Conservation (phyloP, 2,329 filamentous ascomycete species). For the Fusarium abutilonis region DNA sequence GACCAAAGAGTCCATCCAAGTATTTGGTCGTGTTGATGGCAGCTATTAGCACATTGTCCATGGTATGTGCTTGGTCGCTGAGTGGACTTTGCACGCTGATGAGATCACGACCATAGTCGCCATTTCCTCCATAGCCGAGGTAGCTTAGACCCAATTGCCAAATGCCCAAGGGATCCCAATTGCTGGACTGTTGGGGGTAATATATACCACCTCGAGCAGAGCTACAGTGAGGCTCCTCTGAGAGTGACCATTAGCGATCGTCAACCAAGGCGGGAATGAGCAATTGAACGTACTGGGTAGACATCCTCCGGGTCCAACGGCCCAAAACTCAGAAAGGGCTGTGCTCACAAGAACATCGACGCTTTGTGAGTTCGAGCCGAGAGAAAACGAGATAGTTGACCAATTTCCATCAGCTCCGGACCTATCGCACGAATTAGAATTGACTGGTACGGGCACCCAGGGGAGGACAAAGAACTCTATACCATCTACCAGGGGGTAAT, state of each 20-base stretch:
- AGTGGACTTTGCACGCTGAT: constrained; percentile 55
- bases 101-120: constrained; percentile 69
- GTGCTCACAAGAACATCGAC: constrained; percentile 67
- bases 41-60: constrained; percentile 60
- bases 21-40: constrained; percentile 66
- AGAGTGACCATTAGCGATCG: constrained; percentile 13
- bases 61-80: constrained; percentile 51
- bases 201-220: constrained; percentile 68
- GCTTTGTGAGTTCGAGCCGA: constrained; percentile 54
- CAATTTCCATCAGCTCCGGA: constrained; percentile 74
- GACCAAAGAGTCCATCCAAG: constrained; percentile 64
- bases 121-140: constrained; percentile 68
- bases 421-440: constrained; percentile 52
- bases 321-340: constrained; percentile 76
- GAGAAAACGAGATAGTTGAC: constrained; percentile 71
- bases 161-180: constrained; percentile 67
- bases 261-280: neutral
- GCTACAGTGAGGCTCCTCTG: constrained; percentile 63
- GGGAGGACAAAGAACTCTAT: constrained; percentile 3
- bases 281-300: constrained; percentile 53
- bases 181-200: constrained; percentile 61
- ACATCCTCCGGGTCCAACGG: constrained; percentile 69
- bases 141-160: constrained; percentile 69
- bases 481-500: constrained; percentile 38
- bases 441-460: too few relatives aligned